Evolutionary conservation across 2,329 filamentous ascomycete genomes (phyloP).

Genomic region (Clarireedia paspali): DNA sequence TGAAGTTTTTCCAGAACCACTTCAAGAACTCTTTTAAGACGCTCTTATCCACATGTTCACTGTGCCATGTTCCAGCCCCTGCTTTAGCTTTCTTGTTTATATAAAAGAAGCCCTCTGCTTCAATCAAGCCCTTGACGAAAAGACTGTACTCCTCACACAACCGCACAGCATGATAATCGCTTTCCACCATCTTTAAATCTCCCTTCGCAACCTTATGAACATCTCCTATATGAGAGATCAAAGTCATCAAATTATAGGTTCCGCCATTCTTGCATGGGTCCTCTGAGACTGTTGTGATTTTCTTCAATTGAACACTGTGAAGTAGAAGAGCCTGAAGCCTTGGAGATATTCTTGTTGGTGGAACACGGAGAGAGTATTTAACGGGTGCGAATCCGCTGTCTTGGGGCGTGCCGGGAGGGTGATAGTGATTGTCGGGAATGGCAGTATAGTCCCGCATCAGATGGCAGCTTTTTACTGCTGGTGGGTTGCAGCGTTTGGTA

Average conservation of each 20-base stretch:
- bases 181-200: background rate
- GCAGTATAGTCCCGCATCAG: background rate
- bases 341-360: background rate
- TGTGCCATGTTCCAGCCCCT: background rate
- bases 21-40: background rate
- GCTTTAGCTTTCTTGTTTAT: background rate
- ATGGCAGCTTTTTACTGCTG: background rate
- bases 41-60: background rate
- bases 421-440: background rate
- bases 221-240: background rate
- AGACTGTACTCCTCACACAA: background rate
- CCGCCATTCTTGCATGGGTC: no score
- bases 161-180: background rate
- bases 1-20: background rate
- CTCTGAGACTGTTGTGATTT: no score
- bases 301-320: background rate
- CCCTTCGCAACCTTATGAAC: background rate
- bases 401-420: background rate
- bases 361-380: background rate
- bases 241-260: background rate
- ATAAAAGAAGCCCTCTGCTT: background rate
- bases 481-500: background rate
- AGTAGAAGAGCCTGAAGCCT: background rate
- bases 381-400: background rate
- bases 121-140: background rate